Percentiles rank a stretch among this genome's conserved stretches.
Evolutionary conservation across 2,329 filamentous ascomycete species (phyloP).

Genomic region (Fusarium acutatum): DNA sequence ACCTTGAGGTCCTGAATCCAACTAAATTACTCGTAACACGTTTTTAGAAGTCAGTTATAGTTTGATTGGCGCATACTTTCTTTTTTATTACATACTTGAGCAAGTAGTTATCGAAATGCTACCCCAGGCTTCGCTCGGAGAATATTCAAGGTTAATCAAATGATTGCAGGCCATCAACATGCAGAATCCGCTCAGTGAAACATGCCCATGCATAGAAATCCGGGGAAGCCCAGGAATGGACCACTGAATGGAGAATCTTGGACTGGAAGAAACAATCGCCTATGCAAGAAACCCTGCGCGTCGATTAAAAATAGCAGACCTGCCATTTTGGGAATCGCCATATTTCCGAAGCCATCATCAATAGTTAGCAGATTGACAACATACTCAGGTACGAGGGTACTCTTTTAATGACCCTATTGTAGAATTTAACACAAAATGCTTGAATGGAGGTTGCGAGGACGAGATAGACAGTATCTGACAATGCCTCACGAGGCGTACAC

Average conservation of each 20-base stretch:
- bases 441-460: background rate
- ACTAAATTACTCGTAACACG: background rate
- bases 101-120: background rate
- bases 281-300: background rate
- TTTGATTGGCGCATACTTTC: background rate
- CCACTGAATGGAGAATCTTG: background rate
- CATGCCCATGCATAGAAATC: background rate
- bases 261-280: background rate
- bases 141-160: background rate
- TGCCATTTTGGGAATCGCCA: background rate
- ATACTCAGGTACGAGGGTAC: background rate
- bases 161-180: background rate
- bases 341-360: no score
- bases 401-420: background rate
- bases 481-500: background rate
- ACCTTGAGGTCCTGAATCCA: background rate
- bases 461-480: background rate
- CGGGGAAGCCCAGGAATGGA: background rate
- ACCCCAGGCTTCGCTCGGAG: background rate
- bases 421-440: no score
- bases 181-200: background rate
- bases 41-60: background rate
- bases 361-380: background rate
- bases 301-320: background rate
- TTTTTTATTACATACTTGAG: background rate